Percentiles rank a stretch among this genome's conserved stretches.
phyloP scores from a whole-genome alignment of 2,329 filamentous ascomycete species.

The Claviceps capensis region DNA sequence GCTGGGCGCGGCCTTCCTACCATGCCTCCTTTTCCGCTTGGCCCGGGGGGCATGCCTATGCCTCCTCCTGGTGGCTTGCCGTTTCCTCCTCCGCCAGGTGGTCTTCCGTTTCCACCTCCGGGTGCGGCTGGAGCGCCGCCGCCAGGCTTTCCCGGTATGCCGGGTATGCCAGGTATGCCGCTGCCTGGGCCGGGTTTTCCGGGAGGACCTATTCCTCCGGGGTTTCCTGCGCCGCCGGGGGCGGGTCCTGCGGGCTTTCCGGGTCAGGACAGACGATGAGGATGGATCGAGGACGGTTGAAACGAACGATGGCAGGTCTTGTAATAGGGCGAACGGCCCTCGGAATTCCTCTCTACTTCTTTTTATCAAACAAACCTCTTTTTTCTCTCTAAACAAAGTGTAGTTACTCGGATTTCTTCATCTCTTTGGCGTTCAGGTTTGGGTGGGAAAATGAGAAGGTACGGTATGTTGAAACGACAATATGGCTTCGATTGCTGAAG shows the following conservation, averaged over 20 bases:
- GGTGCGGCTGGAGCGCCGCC: constrained; percentile 13
- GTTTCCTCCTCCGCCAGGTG: constrained; percentile 26
- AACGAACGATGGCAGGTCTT: background rate
- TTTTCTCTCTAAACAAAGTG: constrained; percentile 9
- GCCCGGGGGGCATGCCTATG: constrained; percentile 7
- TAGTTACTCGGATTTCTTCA: constrained; percentile 14
- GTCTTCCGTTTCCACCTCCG: constrained; percentile 25
- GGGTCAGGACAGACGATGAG: constrained; percentile 26
- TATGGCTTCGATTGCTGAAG: background rate
- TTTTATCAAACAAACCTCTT: background rate
- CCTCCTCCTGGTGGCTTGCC: constrained; percentile 29
- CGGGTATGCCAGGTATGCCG: constrained; percentile 21
- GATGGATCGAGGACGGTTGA: background rate
- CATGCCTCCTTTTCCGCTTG: constrained; percentile 31
- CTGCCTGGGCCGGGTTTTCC: constrained; percentile 31
- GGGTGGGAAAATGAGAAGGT: background rate
- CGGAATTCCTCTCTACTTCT: background rate
- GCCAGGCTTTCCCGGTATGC: constrained; percentile 17
- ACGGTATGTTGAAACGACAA: background rate
- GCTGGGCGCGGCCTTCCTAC: constrained; percentile 33
- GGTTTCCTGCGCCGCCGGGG: constrained; percentile 8
- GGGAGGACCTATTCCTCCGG: constrained; percentile 19
- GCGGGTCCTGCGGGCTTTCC: constrained; percentile 14
- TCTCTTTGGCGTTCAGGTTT: constrained; percentile 17
- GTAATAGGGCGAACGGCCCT: too few relatives aligned